phyloP scores from a whole-genome alignment of 2,329 filamentous ascomycete genomes.

The Drechslerella dactyloides region DNA sequence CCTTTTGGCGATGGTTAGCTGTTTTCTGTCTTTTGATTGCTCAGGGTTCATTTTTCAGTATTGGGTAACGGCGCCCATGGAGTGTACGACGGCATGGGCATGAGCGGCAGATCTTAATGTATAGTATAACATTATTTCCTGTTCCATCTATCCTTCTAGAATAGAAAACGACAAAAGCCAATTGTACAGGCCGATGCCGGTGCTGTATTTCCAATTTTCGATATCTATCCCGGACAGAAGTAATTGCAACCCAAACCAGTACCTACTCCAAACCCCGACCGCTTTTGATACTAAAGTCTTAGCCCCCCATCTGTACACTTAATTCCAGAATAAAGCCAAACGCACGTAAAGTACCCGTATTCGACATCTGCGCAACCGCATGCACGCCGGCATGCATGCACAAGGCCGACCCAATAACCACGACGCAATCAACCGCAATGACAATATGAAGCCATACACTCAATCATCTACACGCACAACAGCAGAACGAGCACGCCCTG shows the following conservation, averaged over 20 bases:
- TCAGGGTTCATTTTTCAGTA: background rate
- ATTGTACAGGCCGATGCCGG: background rate
- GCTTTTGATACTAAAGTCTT: no score
- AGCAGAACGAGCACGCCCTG: background rate
- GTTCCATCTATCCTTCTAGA: conserved; percentile 6
- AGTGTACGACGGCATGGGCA: background rate
- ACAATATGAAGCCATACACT: background rate
- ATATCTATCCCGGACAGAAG: no score
- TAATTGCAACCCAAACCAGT: no score
- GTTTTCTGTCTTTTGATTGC: background rate
- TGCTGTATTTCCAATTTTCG: background rate
- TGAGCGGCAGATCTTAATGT: conserved; percentile 28
- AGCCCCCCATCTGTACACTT: background rate
- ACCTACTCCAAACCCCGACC: no score
- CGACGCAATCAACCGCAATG: no score
- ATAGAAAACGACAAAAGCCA: background rate
- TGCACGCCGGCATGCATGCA: no score
- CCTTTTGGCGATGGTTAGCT: background rate
- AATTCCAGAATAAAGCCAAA: background rate
- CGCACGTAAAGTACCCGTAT: no score
- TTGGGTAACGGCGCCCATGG: background rate
- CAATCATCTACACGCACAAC: conserved; percentile 16
- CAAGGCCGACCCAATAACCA: no score
- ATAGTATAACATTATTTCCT: background rate
- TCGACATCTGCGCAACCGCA: no score